Evolutionary conservation across 306 rosid species (phyloP), one percentile per base, ranked within the genome.

Genomic region (Vicia faba): DNA sequence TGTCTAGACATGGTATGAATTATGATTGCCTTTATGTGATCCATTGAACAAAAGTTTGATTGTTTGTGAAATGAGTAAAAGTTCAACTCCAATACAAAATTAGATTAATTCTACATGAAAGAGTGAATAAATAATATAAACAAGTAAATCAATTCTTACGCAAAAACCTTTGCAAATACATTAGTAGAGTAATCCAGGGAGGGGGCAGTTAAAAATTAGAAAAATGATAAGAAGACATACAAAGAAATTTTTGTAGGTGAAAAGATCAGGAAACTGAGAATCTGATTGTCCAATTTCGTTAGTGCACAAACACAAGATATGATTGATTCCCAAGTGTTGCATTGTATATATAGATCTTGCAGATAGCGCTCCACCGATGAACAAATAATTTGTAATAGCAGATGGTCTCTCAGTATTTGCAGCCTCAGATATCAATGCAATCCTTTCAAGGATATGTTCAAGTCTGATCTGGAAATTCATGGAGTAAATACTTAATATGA

Each of bases 221-320:
- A 48, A 56, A 11, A 61, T 69, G 55, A 50, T 0, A 50, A 50
- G 63, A 50, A 50, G 63, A 40, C 98, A 82, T 69, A 90, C 98
- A 29, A 83, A 90, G 73, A 88, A 93, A 45, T 89, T 93, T 79
- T 79, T 88, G 78, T 93, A 93, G 44, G 71, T 60, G 29, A 93
- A 88, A 13, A 82, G 81, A 75, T 88, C 90, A n/a, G 97, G 95
- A 80, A 77, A 90, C 75, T 93, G 98, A 74, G 96, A 83, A 83
- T 90, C 97, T n/a, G 96, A 84, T 77, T 93, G 98, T 45, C 98
- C 97, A 67, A 90, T 86, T 82, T 93, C 98, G 56, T 86, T 90
- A 56, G 95, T 79, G 75, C 98, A 93, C 76, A 93, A 77, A 51
- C 98, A 93, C 75, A 93, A 72, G 49, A 89, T 82, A 77, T 89